Evolutionary conservation across 305 asterid genomes (phyloP).

Genomic region (Petunia hybrid): DNA sequence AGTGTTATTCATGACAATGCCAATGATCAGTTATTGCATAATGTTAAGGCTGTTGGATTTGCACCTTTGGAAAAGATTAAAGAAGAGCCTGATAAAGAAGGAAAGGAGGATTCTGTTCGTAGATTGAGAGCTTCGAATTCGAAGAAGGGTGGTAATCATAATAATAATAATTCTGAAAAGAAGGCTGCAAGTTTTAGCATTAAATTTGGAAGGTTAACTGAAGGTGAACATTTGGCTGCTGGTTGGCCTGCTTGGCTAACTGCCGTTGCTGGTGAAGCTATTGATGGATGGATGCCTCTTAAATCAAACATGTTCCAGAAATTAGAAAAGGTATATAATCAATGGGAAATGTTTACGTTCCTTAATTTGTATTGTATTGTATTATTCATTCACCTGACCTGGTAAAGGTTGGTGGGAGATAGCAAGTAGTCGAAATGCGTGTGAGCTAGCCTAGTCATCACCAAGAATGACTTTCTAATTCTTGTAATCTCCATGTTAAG

Average conservation of each 20-base stretch:
- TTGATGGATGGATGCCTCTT: slow-evolving; percentile 88
- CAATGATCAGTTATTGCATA: slow-evolving; percentile 38
- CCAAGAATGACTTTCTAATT: background rate
- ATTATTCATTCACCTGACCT: background rate
- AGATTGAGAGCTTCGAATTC: slow-evolving; percentile 34
- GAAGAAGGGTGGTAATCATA: slow-evolving; percentile 32
- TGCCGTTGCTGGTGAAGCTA: slow-evolving; percentile 84
- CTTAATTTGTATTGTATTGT: background rate
- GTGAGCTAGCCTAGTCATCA: too few species aligned
- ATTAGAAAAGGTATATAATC: slow-evolving; percentile 68
- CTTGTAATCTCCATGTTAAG: too few species aligned
- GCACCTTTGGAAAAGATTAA: slow-evolving; percentile 55
- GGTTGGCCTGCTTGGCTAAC: slow-evolving; percentile 96
- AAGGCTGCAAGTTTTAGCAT: slow-evolving; percentile 50
- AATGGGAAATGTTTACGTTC: background rate
- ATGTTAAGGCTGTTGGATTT: slow-evolving; percentile 34
- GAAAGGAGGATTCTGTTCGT: slow-evolving; percentile 41
- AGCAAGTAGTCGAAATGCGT: too few species aligned
- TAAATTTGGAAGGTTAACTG: slow-evolving; percentile 63
- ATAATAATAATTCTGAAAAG: slow-evolving; percentile 37
- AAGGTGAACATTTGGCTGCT: slow-evolving; percentile 68
- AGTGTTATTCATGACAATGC: slow-evolving; percentile 32
- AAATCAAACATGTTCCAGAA: slow-evolving; percentile 71
- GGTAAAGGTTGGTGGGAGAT: too few species aligned
- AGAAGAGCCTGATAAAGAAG: slow-evolving; percentile 60